A percentile compares a stretch with the other conserved stretches of the same genome.
Evolutionary conservation across 805 yeast genomes (phyloP).

Genomic region (Candida koratica): DNA sequence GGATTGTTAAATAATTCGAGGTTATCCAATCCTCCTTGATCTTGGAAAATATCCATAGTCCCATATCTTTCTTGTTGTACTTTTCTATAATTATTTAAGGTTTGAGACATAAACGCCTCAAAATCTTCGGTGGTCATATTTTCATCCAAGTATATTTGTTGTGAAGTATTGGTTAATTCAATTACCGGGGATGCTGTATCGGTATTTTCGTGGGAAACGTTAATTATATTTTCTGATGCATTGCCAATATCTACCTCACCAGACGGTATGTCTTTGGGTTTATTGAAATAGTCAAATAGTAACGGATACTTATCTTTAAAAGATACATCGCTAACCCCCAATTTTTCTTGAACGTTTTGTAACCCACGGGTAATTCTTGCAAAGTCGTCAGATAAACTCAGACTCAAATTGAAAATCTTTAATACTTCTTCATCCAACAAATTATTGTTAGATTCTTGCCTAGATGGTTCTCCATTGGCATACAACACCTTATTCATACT

Average conservation of each 20-base stretch:
- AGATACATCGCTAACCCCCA: not conserved
- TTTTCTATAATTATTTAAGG: constrained; percentile 32
- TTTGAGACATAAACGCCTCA: constrained; percentile 30
- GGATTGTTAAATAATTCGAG: constrained; percentile 10
- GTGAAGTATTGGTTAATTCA: not conserved
- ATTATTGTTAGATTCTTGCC: constrained; percentile 3
- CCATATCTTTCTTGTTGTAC: constrained; percentile 18
- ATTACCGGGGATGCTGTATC: not conserved
- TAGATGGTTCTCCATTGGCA: constrained; percentile 1
- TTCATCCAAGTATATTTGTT: not conserved
- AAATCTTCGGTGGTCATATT: constrained; percentile 23
- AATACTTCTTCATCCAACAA: constrained; percentile 13
- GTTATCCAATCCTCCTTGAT: constrained; percentile 2
- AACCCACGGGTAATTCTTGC: constrained; percentile 14
- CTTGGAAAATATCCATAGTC: constrained; percentile 12
- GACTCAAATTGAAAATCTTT: constrained; percentile 14
- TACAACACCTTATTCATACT: constrained; percentile 6
- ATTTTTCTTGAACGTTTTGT: constrained; percentile 12
- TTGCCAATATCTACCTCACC: not conserved
- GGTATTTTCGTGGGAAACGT: not conserved
- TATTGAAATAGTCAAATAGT: constrained; percentile 2
- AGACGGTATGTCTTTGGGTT: not conserved
- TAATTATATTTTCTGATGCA: not conserved
- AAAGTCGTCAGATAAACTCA: constrained; percentile 13
- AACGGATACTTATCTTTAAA: constrained; percentile 6